These are phyloP conservation scores for Colletotrichum magnum DNA, from an alignment of 2,329 filamentous ascomycete genomes.

Conservation along the genomic window DNA sequence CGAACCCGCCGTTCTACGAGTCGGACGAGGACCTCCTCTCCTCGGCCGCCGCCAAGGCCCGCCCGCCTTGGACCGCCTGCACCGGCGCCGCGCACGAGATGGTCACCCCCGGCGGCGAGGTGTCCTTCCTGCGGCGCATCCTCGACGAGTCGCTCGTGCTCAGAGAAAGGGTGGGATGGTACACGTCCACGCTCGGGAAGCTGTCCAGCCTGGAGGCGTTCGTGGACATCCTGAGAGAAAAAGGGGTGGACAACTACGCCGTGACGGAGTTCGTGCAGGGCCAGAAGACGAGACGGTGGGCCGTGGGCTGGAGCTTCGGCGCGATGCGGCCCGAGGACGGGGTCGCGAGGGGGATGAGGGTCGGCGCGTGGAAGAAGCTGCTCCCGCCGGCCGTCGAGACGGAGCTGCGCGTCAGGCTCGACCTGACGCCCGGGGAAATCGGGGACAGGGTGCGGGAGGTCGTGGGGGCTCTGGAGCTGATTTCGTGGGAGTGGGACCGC, in stretches of 20 bases:
- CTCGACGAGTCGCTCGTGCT: conserved; percentile 77
- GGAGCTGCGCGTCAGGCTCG: conserved; percentile 61
- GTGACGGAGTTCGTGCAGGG: conserved; percentile 86
- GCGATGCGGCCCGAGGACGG: conserved; percentile 71
- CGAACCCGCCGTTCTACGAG: conserved; percentile 95
- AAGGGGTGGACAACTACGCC: conserved; percentile 81
- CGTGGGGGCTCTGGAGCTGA: conserved; percentile 70
- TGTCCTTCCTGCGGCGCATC: conserved; percentile 80
- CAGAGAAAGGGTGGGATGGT: conserved; percentile 81
- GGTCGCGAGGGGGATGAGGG: conserved; percentile 60
- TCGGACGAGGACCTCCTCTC: conserved; percentile 77
- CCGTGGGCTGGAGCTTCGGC: conserved; percentile 87
- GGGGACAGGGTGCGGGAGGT: conserved; percentile 56
- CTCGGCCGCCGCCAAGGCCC: conserved; percentile 76
- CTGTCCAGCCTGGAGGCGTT: conserved; percentile 75
- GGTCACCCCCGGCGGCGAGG: conserved; percentile 85
- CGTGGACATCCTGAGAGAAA: conserved; percentile 70
- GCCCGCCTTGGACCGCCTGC: conserved; percentile 78
- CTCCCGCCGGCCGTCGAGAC: conserved; percentile 60
- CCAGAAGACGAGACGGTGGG: conserved; percentile 86
- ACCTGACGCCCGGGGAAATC: conserved; percentile 48
- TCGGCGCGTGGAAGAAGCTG: conserved; percentile 56
- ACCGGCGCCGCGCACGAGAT: conserved; percentile 89
- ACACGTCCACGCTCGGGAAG: conserved; percentile 92
- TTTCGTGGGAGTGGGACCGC: conserved; percentile 74